Evolutionary conservation across 164 flowering plant genomes (phyloP), one percentile per base, ranked within the genome.

Genomic region (Santalum album): DNA sequence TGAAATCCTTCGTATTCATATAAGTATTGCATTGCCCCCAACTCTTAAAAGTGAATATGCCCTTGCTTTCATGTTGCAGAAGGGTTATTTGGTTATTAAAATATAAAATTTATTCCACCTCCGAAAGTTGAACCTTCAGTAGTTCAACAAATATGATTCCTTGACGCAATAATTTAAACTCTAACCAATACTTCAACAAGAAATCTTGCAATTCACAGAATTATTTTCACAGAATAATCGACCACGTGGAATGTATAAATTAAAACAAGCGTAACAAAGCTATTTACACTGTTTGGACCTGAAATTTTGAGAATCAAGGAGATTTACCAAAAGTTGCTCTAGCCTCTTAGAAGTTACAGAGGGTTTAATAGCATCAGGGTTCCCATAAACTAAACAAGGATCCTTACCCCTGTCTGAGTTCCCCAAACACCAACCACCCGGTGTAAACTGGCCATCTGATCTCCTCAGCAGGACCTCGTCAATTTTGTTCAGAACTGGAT

Each of bases 371-470:
- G 57, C 71, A 65, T 75, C 66, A 21, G 73, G 66, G 57, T 65
- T 73, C 23, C 78, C 84, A 66, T 34, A 67, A 59, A 64, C 62
- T 52, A 53, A 44, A 70, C 95, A 81, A 19, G 81, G 77, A 60
- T 79, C 83, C 47, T 65, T 75, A 26, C 64, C 76, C 12, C 38
- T 27, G 25, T 14, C 51, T 21, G 72, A 62, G 40, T 54, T 70
- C 21, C 81, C 85, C n/a, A 64, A 47, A 44, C 91, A 87, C 91
- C 96, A 87, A 24, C 82, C 90, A 0, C 91, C 89, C 0, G 83
- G 86, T 9, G 79, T 62, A 52, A 83, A 69, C 29, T 42, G 66
- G 42, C 75, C 77, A 16, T 45, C 61, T 0, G 54, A 15, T 64
- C 84, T 74, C 48, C 58, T 55, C 65, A 88, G 53, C 6, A 85